These are phyloP conservation scores for Hamamelis virginiana DNA, from an alignment of 164 flowering plant genomes.

Conservation along the genomic window DNA sequence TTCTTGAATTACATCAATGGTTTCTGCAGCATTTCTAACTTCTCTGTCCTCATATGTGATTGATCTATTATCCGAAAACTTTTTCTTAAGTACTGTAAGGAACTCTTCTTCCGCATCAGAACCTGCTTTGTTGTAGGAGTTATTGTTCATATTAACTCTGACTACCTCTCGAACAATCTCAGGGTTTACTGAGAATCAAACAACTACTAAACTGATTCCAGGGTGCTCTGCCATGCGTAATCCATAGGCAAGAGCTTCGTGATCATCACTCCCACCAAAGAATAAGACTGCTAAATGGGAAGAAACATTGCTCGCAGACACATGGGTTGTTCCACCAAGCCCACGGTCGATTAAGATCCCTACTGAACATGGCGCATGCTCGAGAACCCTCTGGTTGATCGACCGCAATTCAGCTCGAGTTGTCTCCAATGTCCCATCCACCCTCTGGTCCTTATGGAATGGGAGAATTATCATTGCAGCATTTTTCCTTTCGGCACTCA, in stretches of 20 bases:
- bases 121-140: not conserved
- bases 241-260: constrained; percentile 33
- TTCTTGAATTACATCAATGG: not conserved
- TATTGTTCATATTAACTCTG: constrained; percentile 10
- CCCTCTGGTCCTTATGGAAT: constrained; percentile 31
- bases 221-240: constrained; percentile 34
- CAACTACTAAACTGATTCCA: constrained; percentile 13
- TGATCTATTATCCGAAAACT: too few species aligned
- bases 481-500: constrained; percentile 22
- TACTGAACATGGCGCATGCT: constrained; percentile 37
- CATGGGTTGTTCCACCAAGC: constrained; percentile 30
- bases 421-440: constrained; percentile 31
- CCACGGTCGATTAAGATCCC: constrained; percentile 40
- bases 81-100: too few species aligned
- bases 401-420: constrained; percentile 10
- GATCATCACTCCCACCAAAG: constrained; percentile 36
- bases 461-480: constrained; percentile 32
- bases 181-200: constrained; percentile 12
- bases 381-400: constrained; percentile 27
- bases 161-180: constrained; percentile 5
- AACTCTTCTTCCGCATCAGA: not conserved
- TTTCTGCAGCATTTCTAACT: too few species aligned
- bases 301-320: constrained; percentile 27
- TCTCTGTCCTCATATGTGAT: constrained; percentile 1
- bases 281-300: constrained; percentile 20